Evolutionary conservation across 306 rosid species (phyloP).

Genomic region (Castanospermum australe): DNA sequence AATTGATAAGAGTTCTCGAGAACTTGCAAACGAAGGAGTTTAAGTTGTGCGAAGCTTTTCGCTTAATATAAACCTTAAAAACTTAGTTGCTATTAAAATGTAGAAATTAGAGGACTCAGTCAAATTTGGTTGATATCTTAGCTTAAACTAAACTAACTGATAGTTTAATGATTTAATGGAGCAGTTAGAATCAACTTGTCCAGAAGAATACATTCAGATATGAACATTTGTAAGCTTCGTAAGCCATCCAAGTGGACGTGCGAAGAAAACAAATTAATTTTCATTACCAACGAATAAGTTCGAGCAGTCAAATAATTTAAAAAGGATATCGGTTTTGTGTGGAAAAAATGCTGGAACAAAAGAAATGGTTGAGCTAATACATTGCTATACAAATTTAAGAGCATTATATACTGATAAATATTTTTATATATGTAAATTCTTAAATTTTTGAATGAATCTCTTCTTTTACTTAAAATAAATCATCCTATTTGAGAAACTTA

Average conservation of each 20-base stretch:
- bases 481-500: too few species aligned
- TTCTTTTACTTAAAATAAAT: too few species aligned
- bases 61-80: not conserved
- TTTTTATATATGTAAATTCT: too few species aligned
- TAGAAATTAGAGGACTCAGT: not conserved
- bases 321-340: not conserved
- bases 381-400: too few species aligned
- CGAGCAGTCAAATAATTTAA: not conserved
- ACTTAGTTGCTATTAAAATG: not conserved
- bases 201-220: not conserved
- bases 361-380: not conserved
- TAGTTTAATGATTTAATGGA: slow-evolving; percentile 2
- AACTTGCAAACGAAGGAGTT: not conserved
- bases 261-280: not conserved
- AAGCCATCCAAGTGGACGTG: slow-evolving; percentile 2
- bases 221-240: not conserved
- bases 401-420: too few species aligned
- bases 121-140: slow-evolving; percentile 9
- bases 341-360: not conserved
- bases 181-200: slow-evolving; percentile 7
- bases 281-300: not conserved
- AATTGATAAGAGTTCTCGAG: not conserved
- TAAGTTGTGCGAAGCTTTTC: not conserved
- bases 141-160: not conserved
- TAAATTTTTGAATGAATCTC: too few species aligned